A percentile compares a stretch with the other conserved stretches of the same genome.
Evolutionary conservation across 2,329 filamentous ascomycete species (phyloP).

Genomic region (Davidsoniella virescens): DNA sequence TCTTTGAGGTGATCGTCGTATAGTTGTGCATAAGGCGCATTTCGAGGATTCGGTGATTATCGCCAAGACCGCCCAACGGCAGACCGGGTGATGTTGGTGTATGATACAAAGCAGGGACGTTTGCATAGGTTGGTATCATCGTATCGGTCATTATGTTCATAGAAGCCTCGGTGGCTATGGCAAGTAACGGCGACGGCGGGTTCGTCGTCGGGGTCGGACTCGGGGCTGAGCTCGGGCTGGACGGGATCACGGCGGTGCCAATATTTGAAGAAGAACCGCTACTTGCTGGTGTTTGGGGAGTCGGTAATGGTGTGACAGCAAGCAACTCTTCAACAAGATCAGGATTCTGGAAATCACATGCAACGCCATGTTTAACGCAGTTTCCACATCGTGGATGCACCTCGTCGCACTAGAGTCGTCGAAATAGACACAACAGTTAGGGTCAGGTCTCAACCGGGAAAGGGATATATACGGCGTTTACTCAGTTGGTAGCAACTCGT

Average conservation of each 20-base stretch:
- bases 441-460: not conserved
- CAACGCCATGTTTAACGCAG: conserved; percentile 49
- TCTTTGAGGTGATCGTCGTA: conserved; percentile 42
- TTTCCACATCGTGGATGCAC: conserved; percentile 49
- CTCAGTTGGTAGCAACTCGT: not conserved
- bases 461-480: not conserved
- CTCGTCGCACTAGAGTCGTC: conserved; percentile 40
- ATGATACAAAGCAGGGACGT: conserved; percentile 20
- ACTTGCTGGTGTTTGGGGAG: conserved; percentile 16
- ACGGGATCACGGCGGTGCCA: not conserved
- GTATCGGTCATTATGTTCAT: conserved; percentile 15
- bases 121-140: conserved; percentile 9
- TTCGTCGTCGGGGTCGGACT: conserved; percentile 1
- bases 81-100: conserved; percentile 17
- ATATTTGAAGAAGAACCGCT: conserved; percentile 5
- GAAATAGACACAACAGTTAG: not conserved
- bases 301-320: conserved; percentile 20
- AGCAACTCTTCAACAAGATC: conserved; percentile 29
- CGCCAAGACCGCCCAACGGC: conserved; percentile 12
- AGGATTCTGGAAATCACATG: conserved; percentile 46
- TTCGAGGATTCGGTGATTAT: conserved; percentile 32
- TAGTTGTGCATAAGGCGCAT: conserved; percentile 49
- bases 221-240: conserved; percentile 1
- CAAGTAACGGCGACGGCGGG: conserved; percentile 14
- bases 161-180: conserved; percentile 14